Base-by-base conservation (phyloP, 768 basidiomycete genomes). In the Coprinopsis sp. region DNA sequence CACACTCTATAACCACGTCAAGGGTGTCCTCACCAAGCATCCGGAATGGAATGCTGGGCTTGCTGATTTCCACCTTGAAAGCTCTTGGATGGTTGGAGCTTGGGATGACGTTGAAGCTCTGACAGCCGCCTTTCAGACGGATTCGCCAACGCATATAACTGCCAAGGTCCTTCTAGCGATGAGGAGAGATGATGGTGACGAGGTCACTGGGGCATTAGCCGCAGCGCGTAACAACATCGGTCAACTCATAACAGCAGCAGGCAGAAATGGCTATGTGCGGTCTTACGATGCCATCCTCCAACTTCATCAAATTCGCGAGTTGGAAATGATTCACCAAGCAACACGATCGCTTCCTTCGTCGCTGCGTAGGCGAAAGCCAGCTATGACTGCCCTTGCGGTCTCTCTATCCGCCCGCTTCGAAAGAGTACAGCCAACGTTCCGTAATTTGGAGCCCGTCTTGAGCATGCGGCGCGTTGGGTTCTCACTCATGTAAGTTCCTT, bases 11-110 rank as follows among this genome's bases (percentile, higher is more conserved):
- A 99, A 95, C 1, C 96, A 98, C 62, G 93, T 98, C 22, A 78
- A 79, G 51, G 96, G 96, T 5, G 84, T 97, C 7, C 73, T 98
- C 16, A 85, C 83, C 33, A 81, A 84, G 11, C 82, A 90, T 59
- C 87, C 91, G 0, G 78, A 82, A 42, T 98, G 96, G 95, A 78
- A 86, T 47, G 60, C 72, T 5, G 72, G 76, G 2, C 70, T 99
- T 10, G 79, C 84, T 5, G 82, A 84, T 0, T 97, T 91, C 59
- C 88, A 91, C 55, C 81, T 88, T 10, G 94, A 99, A 68, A 89
- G 92, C 51, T 89, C 91, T 1, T 95, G 93, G 86, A 94, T 94
- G 79, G 85, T 92, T 27, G 88, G 91, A 4, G 91, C 93, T 53
- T 98, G 94, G 93, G 73, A 77, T 2, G 86, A 87, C 41, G 87